Percentiles rank a stretch among this genome's conserved stretches.
phyloP scores from a whole-genome alignment of 768 basidiomycete genomes.

The Boletales sp. region DNA sequence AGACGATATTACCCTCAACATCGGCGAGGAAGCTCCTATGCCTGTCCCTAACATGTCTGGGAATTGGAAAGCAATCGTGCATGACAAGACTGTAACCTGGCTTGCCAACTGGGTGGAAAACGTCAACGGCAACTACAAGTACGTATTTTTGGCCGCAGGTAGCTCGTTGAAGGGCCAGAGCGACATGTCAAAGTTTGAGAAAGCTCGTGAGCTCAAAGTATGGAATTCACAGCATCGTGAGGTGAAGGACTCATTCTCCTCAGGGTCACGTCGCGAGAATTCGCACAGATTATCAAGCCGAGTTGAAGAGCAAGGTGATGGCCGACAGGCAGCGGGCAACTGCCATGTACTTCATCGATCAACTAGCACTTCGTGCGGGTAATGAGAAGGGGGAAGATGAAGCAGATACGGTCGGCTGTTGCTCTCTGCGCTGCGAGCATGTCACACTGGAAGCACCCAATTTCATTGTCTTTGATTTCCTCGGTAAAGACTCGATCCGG shows the following conservation, averaged over 20 bases:
- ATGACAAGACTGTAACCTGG: conserved; percentile 98
- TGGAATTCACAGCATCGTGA: neutral
- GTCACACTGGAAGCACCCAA: conserved; percentile 88
- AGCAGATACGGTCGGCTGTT: conserved; percentile 98
- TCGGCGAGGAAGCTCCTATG: conserved; percentile 67
- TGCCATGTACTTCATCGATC: conserved; percentile 98
- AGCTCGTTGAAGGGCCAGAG: conserved; percentile 98
- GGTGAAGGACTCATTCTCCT: conserved; percentile 3
- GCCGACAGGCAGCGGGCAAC: conserved; percentile 96
- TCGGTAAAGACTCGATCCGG: conserved; percentile 98
- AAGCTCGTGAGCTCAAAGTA: conserved; percentile 94
- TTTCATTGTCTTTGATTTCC: conserved; percentile 91
- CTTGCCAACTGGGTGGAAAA: conserved; percentile 99
- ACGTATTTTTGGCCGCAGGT: conserved; percentile 97
- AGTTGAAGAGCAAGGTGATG: conserved; percentile 89
- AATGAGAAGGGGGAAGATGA: conserved; percentile 99
- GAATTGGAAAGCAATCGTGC: conserved; percentile 81
- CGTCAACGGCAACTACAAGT: conserved; percentile 92
- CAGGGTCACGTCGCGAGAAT: conserved; percentile 91
- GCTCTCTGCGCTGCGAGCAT: conserved; percentile 95
- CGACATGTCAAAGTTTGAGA: conserved; percentile 97
- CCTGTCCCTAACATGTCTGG: conserved; percentile 92
- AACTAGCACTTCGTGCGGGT: conserved; percentile 93
- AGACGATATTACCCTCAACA: conserved; percentile 95
- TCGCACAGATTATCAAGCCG: conserved; percentile 79